Evolutionary conservation across 768 basidiomycete genomes (phyloP).

Genomic region (Lactarius deliciosus): DNA sequence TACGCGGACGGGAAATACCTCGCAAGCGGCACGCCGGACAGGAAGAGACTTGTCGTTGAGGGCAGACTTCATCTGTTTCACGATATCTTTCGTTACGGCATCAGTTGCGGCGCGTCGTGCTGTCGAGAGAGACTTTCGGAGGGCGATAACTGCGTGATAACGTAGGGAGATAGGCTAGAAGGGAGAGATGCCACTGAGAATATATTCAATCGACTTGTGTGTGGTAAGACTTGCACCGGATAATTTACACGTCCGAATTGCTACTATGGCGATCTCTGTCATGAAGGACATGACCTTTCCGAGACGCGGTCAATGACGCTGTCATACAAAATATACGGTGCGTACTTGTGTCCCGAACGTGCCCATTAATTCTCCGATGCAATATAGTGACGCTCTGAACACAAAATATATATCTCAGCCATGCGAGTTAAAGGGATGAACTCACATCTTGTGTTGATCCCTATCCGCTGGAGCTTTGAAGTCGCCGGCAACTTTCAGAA

Average conservation of each 20-base stretch:
- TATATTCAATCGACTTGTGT: background rate
- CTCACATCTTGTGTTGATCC: slow-evolving; percentile 68
- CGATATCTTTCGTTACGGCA: slow-evolving; percentile 68
- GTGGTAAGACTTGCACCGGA: slow-evolving; percentile 56
- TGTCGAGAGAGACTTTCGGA: slow-evolving; percentile 75
- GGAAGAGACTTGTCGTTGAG: slow-evolving; percentile 81
- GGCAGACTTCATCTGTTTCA: slow-evolving; percentile 76
- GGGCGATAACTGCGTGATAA: slow-evolving; percentile 72
- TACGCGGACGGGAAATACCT: slow-evolving; percentile 45
- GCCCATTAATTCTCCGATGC: slow-evolving; percentile 87
- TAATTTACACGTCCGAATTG: slow-evolving; percentile 67
- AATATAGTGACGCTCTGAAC: slow-evolving; percentile 76
- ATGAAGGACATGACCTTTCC: slow-evolving; percentile 91
- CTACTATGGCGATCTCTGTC: slow-evolving; percentile 71
- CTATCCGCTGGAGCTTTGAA: slow-evolving; percentile 57
- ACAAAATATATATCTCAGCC: slow-evolving; percentile 1
- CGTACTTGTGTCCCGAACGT: slow-evolving; percentile 80
- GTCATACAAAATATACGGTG: slow-evolving; percentile 10
- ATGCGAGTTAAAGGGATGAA: slow-evolving; percentile 7
- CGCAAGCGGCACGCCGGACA: slow-evolving; percentile 80
- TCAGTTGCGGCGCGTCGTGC: slow-evolving; percentile 88
- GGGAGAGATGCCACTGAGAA: slow-evolving; percentile 18
- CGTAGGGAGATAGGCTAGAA: slow-evolving; percentile 75
- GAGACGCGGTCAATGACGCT: background rate
- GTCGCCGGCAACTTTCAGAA: slow-evolving; percentile 75